Conservation (phyloP, 164 flowering plant genomes). For the Cinnamomum chago region DNA sequence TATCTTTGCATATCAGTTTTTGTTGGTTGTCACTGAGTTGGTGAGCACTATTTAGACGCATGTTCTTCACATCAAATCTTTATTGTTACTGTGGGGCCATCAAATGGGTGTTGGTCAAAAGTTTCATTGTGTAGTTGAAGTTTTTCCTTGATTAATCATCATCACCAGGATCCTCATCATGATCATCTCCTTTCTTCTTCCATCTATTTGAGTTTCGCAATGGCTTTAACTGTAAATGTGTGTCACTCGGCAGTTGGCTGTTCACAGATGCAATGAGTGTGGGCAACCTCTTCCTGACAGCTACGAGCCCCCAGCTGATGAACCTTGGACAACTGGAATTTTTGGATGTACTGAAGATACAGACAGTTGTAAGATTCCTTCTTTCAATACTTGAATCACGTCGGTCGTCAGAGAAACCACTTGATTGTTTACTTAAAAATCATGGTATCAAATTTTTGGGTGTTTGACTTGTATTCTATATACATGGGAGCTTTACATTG, state of each 20-base stretch:
- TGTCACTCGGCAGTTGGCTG: conserved; percentile 39
- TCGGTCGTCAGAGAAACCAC: neutral
- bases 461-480: too few species aligned
- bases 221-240: neutral
- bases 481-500: too few species aligned
- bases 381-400: neutral
- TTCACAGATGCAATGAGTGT: conserved; percentile 65
- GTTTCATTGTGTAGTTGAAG: conserved; percentile 1
- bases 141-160: neutral
- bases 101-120: neutral
- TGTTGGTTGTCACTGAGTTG: too few species aligned
- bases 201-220: too few species aligned
- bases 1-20: neutral
- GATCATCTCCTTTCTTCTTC: too few species aligned
- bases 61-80: too few species aligned
- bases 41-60: too few species aligned
- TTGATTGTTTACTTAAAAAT: neutral
- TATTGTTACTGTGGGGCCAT: neutral
- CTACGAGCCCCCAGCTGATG: conserved; percentile 80
- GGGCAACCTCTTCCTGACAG: conserved; percentile 74
- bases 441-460: neutral
- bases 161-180: too few species aligned
- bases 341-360: conserved; percentile 77
- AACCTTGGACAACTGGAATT: conserved; percentile 84
- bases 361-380: conserved; percentile 56